Conservation (phyloP, 2,329 filamentous ascomycete genomes). For the Karstenula rhodostoma region DNA sequence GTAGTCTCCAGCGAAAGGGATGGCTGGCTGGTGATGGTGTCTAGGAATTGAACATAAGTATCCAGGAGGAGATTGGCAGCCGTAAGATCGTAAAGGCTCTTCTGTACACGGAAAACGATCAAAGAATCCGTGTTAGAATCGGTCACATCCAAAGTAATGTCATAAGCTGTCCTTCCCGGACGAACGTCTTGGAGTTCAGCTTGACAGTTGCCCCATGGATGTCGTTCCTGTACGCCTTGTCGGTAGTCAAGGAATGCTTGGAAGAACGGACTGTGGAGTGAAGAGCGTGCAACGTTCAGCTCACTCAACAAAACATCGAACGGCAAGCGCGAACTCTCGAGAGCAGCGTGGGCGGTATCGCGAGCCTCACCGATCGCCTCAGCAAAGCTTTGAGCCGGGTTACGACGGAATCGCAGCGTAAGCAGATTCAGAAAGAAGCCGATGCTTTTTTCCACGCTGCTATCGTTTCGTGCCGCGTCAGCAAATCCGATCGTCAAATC, state of each 20-base stretch:
- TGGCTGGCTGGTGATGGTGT: background rate
- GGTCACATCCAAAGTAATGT: background rate
- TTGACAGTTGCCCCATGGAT: background rate
- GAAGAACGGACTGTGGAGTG: constrained; percentile 22
- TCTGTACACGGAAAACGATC: background rate
- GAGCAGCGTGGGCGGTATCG: background rate
- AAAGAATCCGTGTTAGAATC: background rate
- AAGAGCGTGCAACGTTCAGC: constrained; percentile 28
- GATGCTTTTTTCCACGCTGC: constrained; percentile 34
- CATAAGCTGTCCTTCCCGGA: background rate
- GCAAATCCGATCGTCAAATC: constrained; percentile 54
- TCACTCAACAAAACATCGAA: constrained; percentile 44
- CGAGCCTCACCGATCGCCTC: constrained; percentile 24
- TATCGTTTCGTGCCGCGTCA: constrained; percentile 48
- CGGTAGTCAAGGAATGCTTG: constrained; percentile 15
- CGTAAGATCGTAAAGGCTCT: background rate
- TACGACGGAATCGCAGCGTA: constrained; percentile 41
- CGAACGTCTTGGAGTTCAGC: too few relatives aligned
- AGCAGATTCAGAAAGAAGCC: constrained; percentile 54
- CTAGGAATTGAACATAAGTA: background rate
- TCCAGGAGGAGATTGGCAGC: background rate
- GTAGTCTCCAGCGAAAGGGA: background rate
- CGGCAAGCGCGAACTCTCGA: background rate
- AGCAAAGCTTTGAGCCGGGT: constrained; percentile 23
- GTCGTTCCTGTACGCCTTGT: background rate